Evolutionary conservation across 768 basidiomycete species (phyloP).

Genomic region (Tylopilus cervinicoccineus): DNA sequence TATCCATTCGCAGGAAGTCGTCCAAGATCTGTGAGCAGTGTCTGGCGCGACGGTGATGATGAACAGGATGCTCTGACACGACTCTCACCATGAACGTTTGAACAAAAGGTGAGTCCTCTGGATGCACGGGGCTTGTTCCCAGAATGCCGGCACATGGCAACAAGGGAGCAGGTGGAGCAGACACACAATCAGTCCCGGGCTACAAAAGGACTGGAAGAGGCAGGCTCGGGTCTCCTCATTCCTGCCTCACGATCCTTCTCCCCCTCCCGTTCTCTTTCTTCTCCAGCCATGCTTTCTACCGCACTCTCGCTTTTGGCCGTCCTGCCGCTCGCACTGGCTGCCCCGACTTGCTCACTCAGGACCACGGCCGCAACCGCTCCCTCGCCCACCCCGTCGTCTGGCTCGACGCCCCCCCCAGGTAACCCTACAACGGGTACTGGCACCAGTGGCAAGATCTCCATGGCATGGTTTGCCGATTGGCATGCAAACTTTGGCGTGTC

Average conservation of each 20-base stretch:
- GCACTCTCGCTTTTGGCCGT: constrained; percentile 19
- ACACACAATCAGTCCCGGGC: constrained; percentile 7
- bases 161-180: constrained; percentile 1
- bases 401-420: constrained; percentile 6
- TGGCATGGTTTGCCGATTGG: constrained; percentile 72
- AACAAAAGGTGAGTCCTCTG: background rate
- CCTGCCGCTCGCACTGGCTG: constrained; percentile 28
- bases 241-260: constrained; percentile 17
- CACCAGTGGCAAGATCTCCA: constrained; percentile 37
- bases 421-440: constrained; percentile 18
- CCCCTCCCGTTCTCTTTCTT: constrained; percentile 7
- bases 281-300: constrained; percentile 14
- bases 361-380: background rate
- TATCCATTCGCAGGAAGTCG: background rate
- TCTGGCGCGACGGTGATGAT: constrained; percentile 13
- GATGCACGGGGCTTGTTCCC: constrained; percentile 8
- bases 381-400: background rate
- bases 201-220: constrained; percentile 10
- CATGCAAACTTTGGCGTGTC: constrained; percentile 46
- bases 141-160: constrained; percentile 5
- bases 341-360: constrained; percentile 25
- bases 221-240: background rate
- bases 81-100: background rate
- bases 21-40: background rate
- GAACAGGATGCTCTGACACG: background rate